Evolutionary conservation across 75 land plant species (phyloP).

Genomic region (Cupressus sempervirens): DNA sequence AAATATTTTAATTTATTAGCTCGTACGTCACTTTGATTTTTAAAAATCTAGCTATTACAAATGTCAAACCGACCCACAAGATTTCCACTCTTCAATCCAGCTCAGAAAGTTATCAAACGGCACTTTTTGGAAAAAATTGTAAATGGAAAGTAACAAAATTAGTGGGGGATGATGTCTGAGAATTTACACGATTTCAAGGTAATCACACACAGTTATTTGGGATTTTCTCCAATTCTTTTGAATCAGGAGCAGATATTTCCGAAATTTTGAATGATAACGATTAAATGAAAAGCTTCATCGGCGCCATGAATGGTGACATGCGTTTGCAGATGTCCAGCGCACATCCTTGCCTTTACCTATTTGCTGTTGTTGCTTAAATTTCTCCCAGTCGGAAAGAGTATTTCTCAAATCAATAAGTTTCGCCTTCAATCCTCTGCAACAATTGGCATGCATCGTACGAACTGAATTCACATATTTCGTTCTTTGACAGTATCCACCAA

Average conservation of each 20-base stretch:
- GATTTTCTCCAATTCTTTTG: background rate
- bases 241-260: background rate
- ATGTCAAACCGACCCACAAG: too few species aligned
- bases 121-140: background rate
- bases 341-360: background rate
- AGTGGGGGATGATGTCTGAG: background rate
- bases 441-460: conserved; percentile 48
- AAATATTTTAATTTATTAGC: too few species aligned
- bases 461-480: conserved; percentile 26
- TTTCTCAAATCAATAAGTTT: too few species aligned
- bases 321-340: background rate
- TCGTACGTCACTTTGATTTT: too few species aligned
- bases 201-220: background rate
- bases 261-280: background rate
- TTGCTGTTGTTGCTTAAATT: background rate
- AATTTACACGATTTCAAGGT: background rate
- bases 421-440: too few species aligned
- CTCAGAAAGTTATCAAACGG: too few species aligned
- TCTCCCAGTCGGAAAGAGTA: too few species aligned
- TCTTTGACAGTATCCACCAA: conserved; percentile 22
- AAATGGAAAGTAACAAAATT: background rate
- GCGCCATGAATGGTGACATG: background rate
- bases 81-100: too few species aligned
- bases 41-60: too few species aligned
- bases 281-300: background rate